Percentiles rank a stretch among this genome's conserved stretches.
Evolutionary conservation across 805 yeast genomes (phyloP).

Genomic region (Ogataea pilisensis): DNA sequence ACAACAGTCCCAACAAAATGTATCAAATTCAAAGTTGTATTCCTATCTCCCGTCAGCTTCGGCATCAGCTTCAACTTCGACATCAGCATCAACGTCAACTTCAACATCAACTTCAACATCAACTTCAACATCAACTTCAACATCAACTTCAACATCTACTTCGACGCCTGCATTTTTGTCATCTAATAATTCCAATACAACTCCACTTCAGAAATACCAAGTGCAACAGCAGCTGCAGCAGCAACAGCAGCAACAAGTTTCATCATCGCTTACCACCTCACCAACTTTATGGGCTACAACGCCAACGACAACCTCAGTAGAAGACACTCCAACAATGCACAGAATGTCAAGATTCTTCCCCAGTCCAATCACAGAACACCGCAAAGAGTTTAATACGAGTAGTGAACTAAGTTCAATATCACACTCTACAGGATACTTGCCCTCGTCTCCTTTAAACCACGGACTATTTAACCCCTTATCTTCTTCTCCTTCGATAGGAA

Average conservation of each 20-base stretch:
- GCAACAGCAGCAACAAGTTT: neutral
- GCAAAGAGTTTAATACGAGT: constrained; percentile 10
- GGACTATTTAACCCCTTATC: constrained; percentile 8
- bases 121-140: constrained; percentile 2
- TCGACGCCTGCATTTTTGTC: no score
- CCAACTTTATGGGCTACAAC: constrained; percentile 25
- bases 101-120: neutral
- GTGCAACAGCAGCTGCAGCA: neutral
- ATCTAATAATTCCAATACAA: no score
- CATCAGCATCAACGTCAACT: neutral
- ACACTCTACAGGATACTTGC: constrained; percentile 17
- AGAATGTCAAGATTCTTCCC: constrained; percentile 35
- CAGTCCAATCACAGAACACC: constrained; percentile 27
- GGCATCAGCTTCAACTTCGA: neutral
- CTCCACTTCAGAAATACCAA: no score
- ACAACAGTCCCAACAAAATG: no score
- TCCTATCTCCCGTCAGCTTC: no score
- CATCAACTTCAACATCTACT: constrained; percentile 1
- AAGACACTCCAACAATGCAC: constrained; percentile 22
- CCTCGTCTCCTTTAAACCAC: constrained; percentile 19
- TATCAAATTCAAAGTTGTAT: no score
- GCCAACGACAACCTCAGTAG: constrained; percentile 9
- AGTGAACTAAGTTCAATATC: constrained; percentile 14
- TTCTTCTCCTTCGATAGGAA: constrained; percentile 1
- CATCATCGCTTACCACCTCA: constrained; percentile 18